Percentiles rank a stretch among this genome's conserved stretches.
Conservation (phyloP, 2,329 filamentous ascomycete species). For the Trichoderma pleuroti region DNA sequence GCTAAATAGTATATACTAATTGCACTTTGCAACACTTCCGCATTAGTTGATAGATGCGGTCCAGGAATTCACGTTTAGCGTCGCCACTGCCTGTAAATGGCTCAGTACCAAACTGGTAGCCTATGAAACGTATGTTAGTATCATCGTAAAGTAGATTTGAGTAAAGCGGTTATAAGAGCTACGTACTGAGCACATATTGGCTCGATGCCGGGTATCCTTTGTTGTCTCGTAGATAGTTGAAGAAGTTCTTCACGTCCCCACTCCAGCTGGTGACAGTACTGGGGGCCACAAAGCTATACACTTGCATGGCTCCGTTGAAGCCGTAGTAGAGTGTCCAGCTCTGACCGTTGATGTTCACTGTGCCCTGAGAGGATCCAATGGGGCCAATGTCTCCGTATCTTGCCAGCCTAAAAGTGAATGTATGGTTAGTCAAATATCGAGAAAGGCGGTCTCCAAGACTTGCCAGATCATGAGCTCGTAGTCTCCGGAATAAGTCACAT, state of each 20-base stretch:
- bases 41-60: not conserved
- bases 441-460: not conserved
- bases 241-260: constrained; percentile 7
- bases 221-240: not conserved
- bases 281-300: not conserved
- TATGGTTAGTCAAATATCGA: not conserved
- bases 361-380: not conserved
- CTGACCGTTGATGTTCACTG: not conserved
- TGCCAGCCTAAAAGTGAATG: not conserved
- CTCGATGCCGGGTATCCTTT: not conserved
- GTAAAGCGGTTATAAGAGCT: no score
- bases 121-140: not conserved
- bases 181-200: constrained; percentile 12
- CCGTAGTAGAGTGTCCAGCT: constrained; percentile 5
- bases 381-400: not conserved
- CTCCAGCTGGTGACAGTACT: not conserved
- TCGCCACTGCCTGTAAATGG: constrained; percentile 1
- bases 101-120: constrained; percentile 9
- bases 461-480: constrained; percentile 15
- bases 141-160: not conserved
- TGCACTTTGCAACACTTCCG: no score
- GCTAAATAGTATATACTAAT: not conserved
- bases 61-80: not conserved
- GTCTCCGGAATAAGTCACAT: constrained; percentile 1
- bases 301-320: constrained; percentile 7